Base-by-base conservation (phyloP, 345 rosid genomes). In the Pistacia vera region DNA sequence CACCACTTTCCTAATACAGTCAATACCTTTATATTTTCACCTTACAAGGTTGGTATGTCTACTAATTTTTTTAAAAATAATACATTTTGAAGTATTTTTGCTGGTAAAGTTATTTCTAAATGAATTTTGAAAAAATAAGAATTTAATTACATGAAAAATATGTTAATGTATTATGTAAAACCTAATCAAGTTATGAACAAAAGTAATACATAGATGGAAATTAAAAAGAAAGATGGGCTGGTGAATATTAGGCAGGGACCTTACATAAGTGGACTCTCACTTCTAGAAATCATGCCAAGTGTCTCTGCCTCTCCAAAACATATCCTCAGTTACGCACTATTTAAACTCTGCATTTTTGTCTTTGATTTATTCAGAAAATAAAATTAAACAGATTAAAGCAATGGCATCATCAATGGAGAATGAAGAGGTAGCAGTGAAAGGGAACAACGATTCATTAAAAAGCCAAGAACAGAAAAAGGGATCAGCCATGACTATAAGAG, bases 401-500 rank as follows among this genome's bases (percentile, higher is more conserved):
- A n/a, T 62, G 63, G 38, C 55, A 17, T 70, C 66, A 68, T 56
- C 66, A 8, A n/a, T 46, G 52, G 70, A 71, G 41, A 44, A 3
- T 17, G 83, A 72, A 22, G 60, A 25, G 36, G 20, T 66, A 46
- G 80, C 61, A 8, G 57, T 71, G 14, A 71, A 57, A 4, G 62
- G 71, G 11, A 71, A 56, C 10, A 41, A 41, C 16, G 77, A 71
- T 44, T 72, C 79, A 28, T 30, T 48, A 30, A 57, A 17, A 57
- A 18, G 68, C 35, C 30, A 77, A 57, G 76, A 46, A 16, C 56
- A 22, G 14, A 18, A 63, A 56, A 67, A 52, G 56, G 70, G 20
- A 25, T 64, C 84, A 4, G 77, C 80, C 63, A 75, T 82, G 82
- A 81, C 85, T 48, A 64, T 11, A 22, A 77, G 63, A 81, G 90